A percentile compares a stretch with the other conserved stretches of the same genome.
phyloP scores from a whole-genome alignment of 2,329 filamentous ascomycete species.

The Thelonectria rubi region DNA sequence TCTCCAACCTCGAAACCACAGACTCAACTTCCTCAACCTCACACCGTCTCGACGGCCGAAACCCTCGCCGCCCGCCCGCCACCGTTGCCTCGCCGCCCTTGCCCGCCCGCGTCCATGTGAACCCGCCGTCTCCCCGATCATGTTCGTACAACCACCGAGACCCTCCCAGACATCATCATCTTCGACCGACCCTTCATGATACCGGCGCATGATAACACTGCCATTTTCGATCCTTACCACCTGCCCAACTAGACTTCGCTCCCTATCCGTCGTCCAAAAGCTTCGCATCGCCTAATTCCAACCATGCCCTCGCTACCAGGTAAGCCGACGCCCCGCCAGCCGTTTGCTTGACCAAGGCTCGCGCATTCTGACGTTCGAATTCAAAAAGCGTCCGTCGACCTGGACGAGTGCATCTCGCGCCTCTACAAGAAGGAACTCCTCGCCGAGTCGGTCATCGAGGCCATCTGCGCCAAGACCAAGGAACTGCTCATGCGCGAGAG shows the following conservation, averaged over 20 bases:
- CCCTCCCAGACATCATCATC: slow-evolving; percentile 48
- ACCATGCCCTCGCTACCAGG: slow-evolving; percentile 66
- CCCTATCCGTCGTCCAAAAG: slow-evolving; percentile 7
- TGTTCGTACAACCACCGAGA: slow-evolving; percentile 51
- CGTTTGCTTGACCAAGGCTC: background rate
- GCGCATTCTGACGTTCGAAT: slow-evolving; percentile 7
- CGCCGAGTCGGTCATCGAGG: slow-evolving; percentile 97
- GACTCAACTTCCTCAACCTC: too few species aligned
- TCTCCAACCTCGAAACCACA: background rate
- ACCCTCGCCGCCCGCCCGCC: background rate
- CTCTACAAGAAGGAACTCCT: slow-evolving; percentile 97
- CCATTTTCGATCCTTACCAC: slow-evolving; percentile 22
- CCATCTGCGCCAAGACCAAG: slow-evolving; percentile 98
- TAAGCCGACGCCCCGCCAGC: slow-evolving; percentile 50
- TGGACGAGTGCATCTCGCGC: slow-evolving; percentile 97
- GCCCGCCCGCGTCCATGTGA: slow-evolving; percentile 45
- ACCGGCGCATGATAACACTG: slow-evolving; percentile 46
- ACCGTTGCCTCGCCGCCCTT: slow-evolving; percentile 6
- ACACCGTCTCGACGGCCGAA: background rate
- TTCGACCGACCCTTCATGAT: slow-evolving; percentile 54
- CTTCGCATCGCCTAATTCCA: slow-evolving; percentile 36
- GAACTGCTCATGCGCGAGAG: slow-evolving; percentile 99
- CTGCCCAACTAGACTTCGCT: slow-evolving; percentile 19
- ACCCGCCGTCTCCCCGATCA: slow-evolving; percentile 48
- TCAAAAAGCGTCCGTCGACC: slow-evolving; percentile 90